Base-by-base conservation (phyloP, 2,329 filamentous ascomycete genomes). In the Parafenestella ontariensis region DNA sequence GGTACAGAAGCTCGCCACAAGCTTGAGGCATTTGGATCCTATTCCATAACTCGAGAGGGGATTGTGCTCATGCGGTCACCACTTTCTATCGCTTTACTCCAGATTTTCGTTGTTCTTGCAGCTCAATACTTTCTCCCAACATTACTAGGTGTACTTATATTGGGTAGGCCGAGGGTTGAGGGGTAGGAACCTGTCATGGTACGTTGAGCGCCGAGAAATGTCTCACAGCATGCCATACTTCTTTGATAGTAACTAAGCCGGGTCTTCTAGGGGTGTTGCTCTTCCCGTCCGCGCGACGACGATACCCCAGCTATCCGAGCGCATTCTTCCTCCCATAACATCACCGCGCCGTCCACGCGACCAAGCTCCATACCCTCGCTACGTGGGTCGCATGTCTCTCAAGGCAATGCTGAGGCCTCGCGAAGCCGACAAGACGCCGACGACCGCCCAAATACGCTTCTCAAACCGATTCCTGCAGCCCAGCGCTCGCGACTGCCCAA, bases 401-500 rank as follows among this genome's bases (percentile, higher is more conserved):
- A 64, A 21, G 29, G 44, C 28, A 47, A 53, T 24, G 18, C 26
- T 1, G 52, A 49, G 5, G 46, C 59, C 11, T 49, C 49, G 6
- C 37, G 31, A 15, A 56, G 51, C 52, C 54, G 49, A 44, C 40
- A 39, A n/a, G 54, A 58, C 28, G 37, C 50, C 46, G 20, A 54
- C 28, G 54, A 59, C 41, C 67, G 66, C 36, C 70, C 70, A 1
- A 74, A 73, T 46, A 54, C 57, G 15, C 62, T 63, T 8, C 56
- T 74, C 7, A 69, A 62, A 28, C 59, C 62, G 7, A 65, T 73
- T 20, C 54, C 64, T n/a, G 45, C 63, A 1, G 47, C 50, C 26
- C 65, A 66, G 45, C 69, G 70, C 52, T 68, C 68, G 6, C 61
- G 59, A 24, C 60, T 75, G 8, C 72, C 72, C n/a, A 60, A 55